phyloP scores from a whole-genome alignment of 768 basidiomycete genomes.

The Lenzites betulinus region DNA sequence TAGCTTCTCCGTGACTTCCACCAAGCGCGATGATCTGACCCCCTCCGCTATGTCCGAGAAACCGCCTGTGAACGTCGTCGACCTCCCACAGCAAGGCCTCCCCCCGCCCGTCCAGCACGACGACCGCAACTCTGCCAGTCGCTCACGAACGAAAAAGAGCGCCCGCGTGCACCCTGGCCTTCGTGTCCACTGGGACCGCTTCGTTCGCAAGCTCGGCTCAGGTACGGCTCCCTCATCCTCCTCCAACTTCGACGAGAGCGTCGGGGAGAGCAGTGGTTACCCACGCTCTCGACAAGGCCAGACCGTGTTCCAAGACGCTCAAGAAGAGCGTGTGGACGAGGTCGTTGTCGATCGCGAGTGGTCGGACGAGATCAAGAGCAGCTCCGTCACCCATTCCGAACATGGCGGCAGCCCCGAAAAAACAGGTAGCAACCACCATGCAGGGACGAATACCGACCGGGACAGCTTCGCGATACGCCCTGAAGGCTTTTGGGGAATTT shows the following conservation, averaged over 20 bases:
- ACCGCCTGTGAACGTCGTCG: slow-evolving; percentile 1
- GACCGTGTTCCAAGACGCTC: slow-evolving; percentile 32
- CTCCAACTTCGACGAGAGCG: slow-evolving; percentile 51
- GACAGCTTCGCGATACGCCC: slow-evolving; percentile 37
- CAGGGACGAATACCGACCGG: slow-evolving; percentile 41
- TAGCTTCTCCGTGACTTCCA: slow-evolving; percentile 14
- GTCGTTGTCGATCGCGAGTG: slow-evolving; percentile 76
- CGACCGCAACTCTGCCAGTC: slow-evolving; percentile 13
- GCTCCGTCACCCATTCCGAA: slow-evolving; percentile 52
- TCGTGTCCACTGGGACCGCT: slow-evolving; percentile 33
- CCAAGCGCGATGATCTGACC: slow-evolving; percentile 19
- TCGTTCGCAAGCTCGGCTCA: slow-evolving; percentile 35
- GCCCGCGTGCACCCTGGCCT: slow-evolving; percentile 30
- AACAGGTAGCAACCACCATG: slow-evolving; percentile 43
- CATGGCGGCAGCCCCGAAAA: slow-evolving; percentile 50
- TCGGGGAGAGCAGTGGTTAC: slow-evolving; percentile 41
- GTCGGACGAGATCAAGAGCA: slow-evolving; percentile 60
- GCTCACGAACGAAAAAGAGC: slow-evolving; percentile 27
- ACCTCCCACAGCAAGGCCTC: slow-evolving; percentile 8
- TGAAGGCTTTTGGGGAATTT: slow-evolving; percentile 39
- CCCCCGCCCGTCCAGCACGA: slow-evolving; percentile 21
- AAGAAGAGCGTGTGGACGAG: slow-evolving; percentile 57
- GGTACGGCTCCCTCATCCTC: slow-evolving; percentile 49
- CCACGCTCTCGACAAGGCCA: slow-evolving; percentile 27
- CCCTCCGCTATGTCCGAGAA: slow-evolving; percentile 16